Evolutionary conservation across 2,329 filamentous ascomycete genomes (phyloP), one percentile per base, ranked within the genome.

Genomic region (Colletotrichum tofieldiae): DNA sequence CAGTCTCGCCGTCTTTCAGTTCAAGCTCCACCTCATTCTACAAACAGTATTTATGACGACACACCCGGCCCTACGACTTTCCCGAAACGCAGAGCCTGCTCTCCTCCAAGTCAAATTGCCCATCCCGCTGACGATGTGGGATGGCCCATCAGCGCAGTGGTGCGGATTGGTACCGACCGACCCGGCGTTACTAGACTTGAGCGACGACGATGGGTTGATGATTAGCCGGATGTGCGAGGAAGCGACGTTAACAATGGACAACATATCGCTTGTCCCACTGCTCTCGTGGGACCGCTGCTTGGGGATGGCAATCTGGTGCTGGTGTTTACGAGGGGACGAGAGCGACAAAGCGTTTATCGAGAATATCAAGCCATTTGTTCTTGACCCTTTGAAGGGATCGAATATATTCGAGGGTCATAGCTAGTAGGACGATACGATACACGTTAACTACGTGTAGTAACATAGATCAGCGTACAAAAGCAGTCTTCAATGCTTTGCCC

Each of bases 1-100:
- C n/a, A 71, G 68, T 29, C 65, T 72, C 49, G 65, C 69, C 18
- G 45, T 72, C 41, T 72, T 59, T 60, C 69, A 72, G 14, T 72
- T 69, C 59, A 68, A 69, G 18, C 52, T 72, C 8, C 65, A 72
- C 23, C 60, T 72, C 6, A 69, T 72, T 4, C 59, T 72, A 32
- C 65, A 72, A 67, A 67, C 69, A 16, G n/a, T 72, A 12, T 72
- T 60, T 7, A 64, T 72, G 9, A 69, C 65, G 14, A 67, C 62
- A 69, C 52, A 69, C 18, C 69, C 69, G 1, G 45, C 52, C 8
- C 52, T 72, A 16, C 52, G 51, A 45, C 49, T 72, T 32, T 64
- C 65, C 32, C 52, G 45, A 23, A 72, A 63, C 45, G 65, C 65
- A 32, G 65, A 72, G 32, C 69, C 69, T 12, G 37, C 45, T 4